Percentiles rank a stretch among this genome's conserved stretches.
These are phyloP conservation scores for Blastobotrys americana DNA, from an alignment of 805 yeast genomes.

Conservation along the genomic window DNA sequence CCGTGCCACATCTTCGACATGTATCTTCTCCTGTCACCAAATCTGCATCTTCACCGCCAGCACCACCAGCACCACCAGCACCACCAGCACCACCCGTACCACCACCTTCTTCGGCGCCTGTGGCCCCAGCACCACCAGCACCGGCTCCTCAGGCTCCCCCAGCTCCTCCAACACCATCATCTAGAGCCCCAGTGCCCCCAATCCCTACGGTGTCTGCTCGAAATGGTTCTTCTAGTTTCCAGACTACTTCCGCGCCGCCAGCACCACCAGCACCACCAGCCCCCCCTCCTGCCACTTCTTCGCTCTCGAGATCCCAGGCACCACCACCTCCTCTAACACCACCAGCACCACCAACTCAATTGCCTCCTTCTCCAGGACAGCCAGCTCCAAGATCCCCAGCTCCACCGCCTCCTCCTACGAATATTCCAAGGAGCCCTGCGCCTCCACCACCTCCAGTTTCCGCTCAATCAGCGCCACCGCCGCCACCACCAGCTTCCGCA, in stretches of 20 bases:
- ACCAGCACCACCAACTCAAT: slow-evolving; percentile 20
- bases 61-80: slow-evolving; percentile 14
- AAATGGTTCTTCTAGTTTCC: no score
- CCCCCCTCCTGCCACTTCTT: slow-evolving; percentile 22
- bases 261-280: slow-evolving; percentile 12
- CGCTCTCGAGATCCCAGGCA: slow-evolving; percentile 23
- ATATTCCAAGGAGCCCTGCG: slow-evolving; percentile 8
- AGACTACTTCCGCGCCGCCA: slow-evolving; percentile 11
- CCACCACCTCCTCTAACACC: slow-evolving; percentile 18
- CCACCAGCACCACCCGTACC: slow-evolving; percentile 14
- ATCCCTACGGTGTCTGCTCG: slow-evolving; percentile 3
- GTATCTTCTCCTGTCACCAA: slow-evolving; percentile 16
- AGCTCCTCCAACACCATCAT: slow-evolving; percentile 27
- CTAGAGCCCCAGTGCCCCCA: slow-evolving; percentile 24
- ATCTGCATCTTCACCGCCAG: slow-evolving; percentile 17
- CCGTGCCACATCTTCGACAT: slow-evolving; percentile 11
- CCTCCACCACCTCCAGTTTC: slow-evolving; percentile 20
- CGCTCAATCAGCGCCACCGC: slow-evolving; percentile 22
- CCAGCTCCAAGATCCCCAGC: slow-evolving; percentile 14
- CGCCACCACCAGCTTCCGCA: slow-evolving; percentile 15
- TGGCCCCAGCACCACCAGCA: slow-evolving; percentile 5
- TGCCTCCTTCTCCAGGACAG: slow-evolving; percentile 8
- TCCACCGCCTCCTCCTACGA: slow-evolving; percentile 7
- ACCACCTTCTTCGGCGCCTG: slow-evolving; percentile 3
- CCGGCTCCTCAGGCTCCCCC: slow-evolving; percentile 14